phyloP scores from a whole-genome alignment of 192 early-diverging fungal genomes.

The Umbelopsis sp. region DNA sequence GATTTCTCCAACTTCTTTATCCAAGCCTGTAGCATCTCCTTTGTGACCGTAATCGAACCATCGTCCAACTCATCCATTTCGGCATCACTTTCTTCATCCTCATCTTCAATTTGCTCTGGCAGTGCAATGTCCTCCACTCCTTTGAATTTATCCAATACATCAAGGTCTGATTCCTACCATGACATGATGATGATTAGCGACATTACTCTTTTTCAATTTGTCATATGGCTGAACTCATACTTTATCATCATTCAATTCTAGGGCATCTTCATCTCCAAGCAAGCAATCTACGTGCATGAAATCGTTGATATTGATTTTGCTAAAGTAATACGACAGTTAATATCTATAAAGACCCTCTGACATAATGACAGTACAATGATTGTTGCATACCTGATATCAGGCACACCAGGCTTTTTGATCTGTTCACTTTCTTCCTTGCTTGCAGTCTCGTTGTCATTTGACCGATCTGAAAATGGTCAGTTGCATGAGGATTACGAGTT shows the following conservation, averaged over 20 bases:
- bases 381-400: neutral
- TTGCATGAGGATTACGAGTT: neutral
- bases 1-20: slow-evolving; percentile 49
- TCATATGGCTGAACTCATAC: slow-evolving; percentile 16
- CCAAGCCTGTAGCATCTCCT: slow-evolving; percentile 54
- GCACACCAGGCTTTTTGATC: neutral
- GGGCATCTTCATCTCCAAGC: slow-evolving; percentile 4
- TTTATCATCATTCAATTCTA: slow-evolving; percentile 39
- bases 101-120: slow-evolving; percentile 35
- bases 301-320: slow-evolving; percentile 41
- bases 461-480: neutral
- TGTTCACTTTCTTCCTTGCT: neutral
- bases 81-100: slow-evolving; percentile 22
- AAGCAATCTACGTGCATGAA: slow-evolving; percentile 48
- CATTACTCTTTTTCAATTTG: neutral
- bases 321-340: neutral
- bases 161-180: slow-evolving; percentile 23
- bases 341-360: no score
- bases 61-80: slow-evolving; percentile 33
- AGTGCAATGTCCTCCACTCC: slow-evolving; percentile 22
- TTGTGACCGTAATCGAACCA: slow-evolving; percentile 58
- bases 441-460: neutral
- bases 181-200: neutral
- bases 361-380: no score
- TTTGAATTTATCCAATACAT: slow-evolving; percentile 34